Percentiles rank a stretch among this genome's conserved stretches.
These are phyloP conservation scores for Claviceps africana DNA, from an alignment of 2,329 filamentous ascomycete species.

Conservation along the genomic window DNA sequence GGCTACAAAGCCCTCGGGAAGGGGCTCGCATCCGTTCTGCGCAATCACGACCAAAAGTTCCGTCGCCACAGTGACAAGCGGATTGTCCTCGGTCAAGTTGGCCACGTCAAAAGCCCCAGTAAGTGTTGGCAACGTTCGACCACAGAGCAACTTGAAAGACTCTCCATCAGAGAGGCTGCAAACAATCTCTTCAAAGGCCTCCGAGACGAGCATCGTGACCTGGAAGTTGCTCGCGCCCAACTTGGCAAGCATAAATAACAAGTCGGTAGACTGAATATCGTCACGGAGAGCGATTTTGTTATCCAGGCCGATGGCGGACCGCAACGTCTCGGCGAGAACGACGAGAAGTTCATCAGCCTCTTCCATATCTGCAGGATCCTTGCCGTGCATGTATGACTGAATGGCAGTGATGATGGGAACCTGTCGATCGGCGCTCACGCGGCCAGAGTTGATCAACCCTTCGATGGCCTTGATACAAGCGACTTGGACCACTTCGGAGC, in stretches of 20 bases:
- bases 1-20: slow-evolving; percentile 75
- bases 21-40: slow-evolving; percentile 68
- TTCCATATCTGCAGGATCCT: slow-evolving; percentile 69
- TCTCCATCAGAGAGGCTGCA: slow-evolving; percentile 50
- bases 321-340: slow-evolving; percentile 73
- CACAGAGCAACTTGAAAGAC: slow-evolving; percentile 64
- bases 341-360: slow-evolving; percentile 88
- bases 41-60: slow-evolving; percentile 72
- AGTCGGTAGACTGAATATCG: slow-evolving; percentile 60
- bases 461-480: slow-evolving; percentile 81
- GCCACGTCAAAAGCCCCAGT: slow-evolving; percentile 84
- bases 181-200: slow-evolving; percentile 84
- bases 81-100: slow-evolving; percentile 69
- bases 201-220: slow-evolving; percentile 71
- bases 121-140: slow-evolving; percentile 75
- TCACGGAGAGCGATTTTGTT: slow-evolving; percentile 58
- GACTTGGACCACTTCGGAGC: slow-evolving; percentile 80
- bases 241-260: slow-evolving; percentile 80
- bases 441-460: slow-evolving; percentile 41
- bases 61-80: slow-evolving; percentile 73
- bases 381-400: slow-evolving; percentile 60
- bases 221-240: slow-evolving; percentile 85
- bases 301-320: slow-evolving; percentile 70
- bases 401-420: slow-evolving; percentile 45
- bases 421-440: slow-evolving; percentile 43